Conservation (phyloP, 2,329 filamentous ascomycete species). For the Alternaria rosae region DNA sequence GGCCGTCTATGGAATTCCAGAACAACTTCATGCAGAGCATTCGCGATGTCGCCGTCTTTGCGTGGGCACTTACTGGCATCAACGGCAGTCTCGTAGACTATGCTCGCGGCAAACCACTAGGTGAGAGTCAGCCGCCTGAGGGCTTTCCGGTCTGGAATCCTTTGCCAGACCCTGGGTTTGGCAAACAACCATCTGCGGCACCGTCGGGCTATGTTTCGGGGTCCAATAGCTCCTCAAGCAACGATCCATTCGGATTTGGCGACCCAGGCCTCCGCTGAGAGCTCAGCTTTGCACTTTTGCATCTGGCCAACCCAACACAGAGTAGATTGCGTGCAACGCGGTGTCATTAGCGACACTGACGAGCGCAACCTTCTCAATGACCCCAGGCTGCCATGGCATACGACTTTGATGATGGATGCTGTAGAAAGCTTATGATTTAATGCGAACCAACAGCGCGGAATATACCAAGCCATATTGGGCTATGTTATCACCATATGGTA, state of each 20-base stretch:
- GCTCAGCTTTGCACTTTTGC: neutral
- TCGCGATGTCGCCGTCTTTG: conserved; percentile 85
- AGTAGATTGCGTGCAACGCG: neutral
- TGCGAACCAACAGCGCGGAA: conserved; percentile 10
- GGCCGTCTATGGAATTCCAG: conserved; percentile 53
- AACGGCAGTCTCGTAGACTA: conserved; percentile 76
- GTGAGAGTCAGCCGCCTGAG: conserved; percentile 68
- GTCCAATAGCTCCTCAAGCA: conserved; percentile 42
- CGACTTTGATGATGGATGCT: conserved; percentile 12
- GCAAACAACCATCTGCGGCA: conserved; percentile 34
- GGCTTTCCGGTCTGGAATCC: conserved; percentile 67
- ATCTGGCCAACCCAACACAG: neutral
- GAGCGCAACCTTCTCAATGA: neutral
- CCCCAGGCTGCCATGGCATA: neutral
- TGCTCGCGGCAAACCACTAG: conserved; percentile 66
- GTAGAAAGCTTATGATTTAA: conserved; percentile 15
- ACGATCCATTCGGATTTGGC: conserved; percentile 46
- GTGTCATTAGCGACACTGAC: neutral
- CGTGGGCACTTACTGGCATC: conserved; percentile 82
- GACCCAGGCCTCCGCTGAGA: conserved; percentile 45
- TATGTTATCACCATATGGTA: conserved; percentile 25
- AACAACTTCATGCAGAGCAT: conserved; percentile 80
- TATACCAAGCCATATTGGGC: conserved; percentile 24
- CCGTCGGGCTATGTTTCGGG: conserved; percentile 47
- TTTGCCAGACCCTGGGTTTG: conserved; percentile 22